Evolutionary conservation across 192 early-diverging fungal species (phyloP), one percentile per base, ranked within the genome.

Genomic region (Entrophospora sp.): DNA sequence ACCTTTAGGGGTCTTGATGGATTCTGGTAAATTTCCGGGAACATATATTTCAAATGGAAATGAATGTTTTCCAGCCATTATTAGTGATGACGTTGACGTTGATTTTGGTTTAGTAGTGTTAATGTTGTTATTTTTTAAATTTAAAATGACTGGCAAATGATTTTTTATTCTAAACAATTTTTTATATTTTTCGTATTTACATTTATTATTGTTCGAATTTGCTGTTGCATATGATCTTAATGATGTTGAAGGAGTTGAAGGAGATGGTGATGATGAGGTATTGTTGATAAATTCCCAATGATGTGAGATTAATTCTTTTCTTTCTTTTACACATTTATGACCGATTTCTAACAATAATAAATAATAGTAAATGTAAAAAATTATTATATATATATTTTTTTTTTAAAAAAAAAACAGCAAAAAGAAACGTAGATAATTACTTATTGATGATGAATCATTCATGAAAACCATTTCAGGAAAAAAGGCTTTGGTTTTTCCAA

Each of bases 401-500:
- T 12, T 16, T 30, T 16, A n/a, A 14, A 37, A 6, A 36, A 7
- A 68, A 48, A 49, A 75, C 57, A 28, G 36, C 35, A 55, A 72
- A 43, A 5, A 76, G 31, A 27, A 71, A 66, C 37, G 53, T 67
- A 40, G 71, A 73, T n/a, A 67, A 48, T n/a, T n/a, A n/a, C n/a
- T n/a, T n/a, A 24, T 69, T 64, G 13, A 80, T 63, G 64, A 83
- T 82, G 25, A 25, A 10, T 70, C 73, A 83, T 51, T 69, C 53
- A 34, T 85, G 77, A 10, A 67, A 45, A 5, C 46, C 74, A n/a
- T n/a, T n/a, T n/a, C n/a, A n/a, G n/a, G n/a, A n/a, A n/a, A 75
- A 52, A 69, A 75, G 1, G 79, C 68, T 46, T 75, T 74, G 36
- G 75, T 67, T 25, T 73, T 77, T n/a, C 85, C 85, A 27, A 28